These are phyloP conservation scores for Daldinia sp. DNA, from an alignment of 2,329 filamentous ascomycete species.

Conservation along the genomic window DNA sequence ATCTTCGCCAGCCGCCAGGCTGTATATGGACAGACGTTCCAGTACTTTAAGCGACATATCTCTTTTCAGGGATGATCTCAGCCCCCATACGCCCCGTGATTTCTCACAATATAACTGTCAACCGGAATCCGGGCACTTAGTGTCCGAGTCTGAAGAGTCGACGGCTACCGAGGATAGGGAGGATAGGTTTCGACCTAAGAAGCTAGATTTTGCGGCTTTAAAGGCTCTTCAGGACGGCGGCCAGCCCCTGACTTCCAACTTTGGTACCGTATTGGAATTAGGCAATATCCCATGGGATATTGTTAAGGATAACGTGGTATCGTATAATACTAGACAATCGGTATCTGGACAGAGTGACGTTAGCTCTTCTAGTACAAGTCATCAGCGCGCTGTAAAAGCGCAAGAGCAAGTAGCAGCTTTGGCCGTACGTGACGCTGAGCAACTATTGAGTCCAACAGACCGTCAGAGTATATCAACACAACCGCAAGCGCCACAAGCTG, in stretches of 20 bases:
- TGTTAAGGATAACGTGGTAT: slow-evolving; percentile 3
- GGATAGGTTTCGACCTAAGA: slow-evolving; percentile 5
- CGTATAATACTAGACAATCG: slow-evolving; percentile 1
- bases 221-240: neutral
- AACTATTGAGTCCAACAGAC: neutral
- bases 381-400: neutral
- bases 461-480: neutral
- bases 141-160: neutral
- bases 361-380: neutral
- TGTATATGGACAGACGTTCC: slow-evolving; percentile 36
- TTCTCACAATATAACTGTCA: neutral
- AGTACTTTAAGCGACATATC: slow-evolving; percentile 21
- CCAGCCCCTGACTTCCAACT: slow-evolving; percentile 1
- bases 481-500: neutral
- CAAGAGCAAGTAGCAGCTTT: neutral
- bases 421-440: neutral
- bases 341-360: neutral
- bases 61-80: slow-evolving; percentile 3
- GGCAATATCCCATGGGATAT: slow-evolving; percentile 2
- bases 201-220: neutral
- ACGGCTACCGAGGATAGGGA: slow-evolving; percentile 1
- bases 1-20: slow-evolving; percentile 34
- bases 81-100: neutral
- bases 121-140: slow-evolving; percentile 1
- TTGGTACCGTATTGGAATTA: neutral